Evolutionary conservation across 768 basidiomycete species (phyloP).

Genomic region (Russula compacta): DNA sequence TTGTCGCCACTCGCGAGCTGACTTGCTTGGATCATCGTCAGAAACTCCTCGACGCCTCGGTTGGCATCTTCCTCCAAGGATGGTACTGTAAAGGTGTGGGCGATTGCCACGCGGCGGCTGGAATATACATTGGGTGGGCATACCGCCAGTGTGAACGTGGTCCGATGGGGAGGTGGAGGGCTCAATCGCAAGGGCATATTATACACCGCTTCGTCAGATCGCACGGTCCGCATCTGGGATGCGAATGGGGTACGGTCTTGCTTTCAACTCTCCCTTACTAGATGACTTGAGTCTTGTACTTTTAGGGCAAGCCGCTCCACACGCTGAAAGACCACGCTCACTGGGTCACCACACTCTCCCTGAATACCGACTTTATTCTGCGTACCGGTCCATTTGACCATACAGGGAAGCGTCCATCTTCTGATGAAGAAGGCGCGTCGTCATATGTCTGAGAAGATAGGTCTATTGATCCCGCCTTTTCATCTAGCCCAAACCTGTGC

Average conservation of each 20-base stretch:
- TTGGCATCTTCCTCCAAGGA: slow-evolving; percentile 96
- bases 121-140: slow-evolving; percentile 91
- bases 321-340: slow-evolving; percentile 93
- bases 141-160: slow-evolving; percentile 88
- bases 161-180: slow-evolving; percentile 91
- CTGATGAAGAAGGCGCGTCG: slow-evolving; percentile 68
- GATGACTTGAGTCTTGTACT: background rate
- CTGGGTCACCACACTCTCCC: slow-evolving; percentile 95
- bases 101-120: slow-evolving; percentile 53
- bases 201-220: slow-evolving; percentile 92
- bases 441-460: background rate
- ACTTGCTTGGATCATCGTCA: slow-evolving; percentile 24
- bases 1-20: slow-evolving; percentile 1
- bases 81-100: slow-evolving; percentile 94
- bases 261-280: background rate
- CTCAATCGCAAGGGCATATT: slow-evolving; percentile 56
- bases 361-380: slow-evolving; percentile 92
- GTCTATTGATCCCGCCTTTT: slow-evolving; percentile 1
- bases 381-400: slow-evolving; percentile 95
- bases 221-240: slow-evolving; percentile 93
- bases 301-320: slow-evolving; percentile 75
- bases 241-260: slow-evolving; percentile 48
- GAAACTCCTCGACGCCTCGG: slow-evolving; percentile 71
- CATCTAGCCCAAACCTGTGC: slow-evolving; percentile 67
- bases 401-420: slow-evolving; percentile 63